Percentiles rank a stretch among this genome's conserved stretches.
phyloP scores from a whole-genome alignment of 192 early-diverging fungal species.

The Linnemannia zychae region DNA sequence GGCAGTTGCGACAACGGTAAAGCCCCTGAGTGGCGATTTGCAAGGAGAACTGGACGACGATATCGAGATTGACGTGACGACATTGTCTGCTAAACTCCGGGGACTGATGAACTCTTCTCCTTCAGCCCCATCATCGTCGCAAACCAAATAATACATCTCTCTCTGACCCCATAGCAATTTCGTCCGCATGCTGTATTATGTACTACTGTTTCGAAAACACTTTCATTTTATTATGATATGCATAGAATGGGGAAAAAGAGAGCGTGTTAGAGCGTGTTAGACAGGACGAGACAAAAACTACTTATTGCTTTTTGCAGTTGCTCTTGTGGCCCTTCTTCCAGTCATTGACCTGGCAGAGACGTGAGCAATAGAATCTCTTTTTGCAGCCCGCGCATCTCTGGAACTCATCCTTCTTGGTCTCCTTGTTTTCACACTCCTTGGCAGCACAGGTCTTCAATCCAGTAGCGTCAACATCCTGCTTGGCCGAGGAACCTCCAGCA shows the following conservation, averaged over 20 bases:
- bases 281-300: background rate
- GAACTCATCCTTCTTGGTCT: constrained; percentile 58
- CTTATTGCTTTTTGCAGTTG: constrained; percentile 45
- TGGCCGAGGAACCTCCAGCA: constrained; percentile 31
- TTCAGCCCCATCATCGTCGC: background rate
- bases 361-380: constrained; percentile 64
- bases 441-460: constrained; percentile 55
- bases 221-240: constrained; percentile 7
- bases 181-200: background rate
- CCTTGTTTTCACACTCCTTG: constrained; percentile 58
- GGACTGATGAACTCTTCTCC: constrained; percentile 25
- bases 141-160: background rate
- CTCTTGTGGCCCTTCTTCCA: constrained; percentile 66
- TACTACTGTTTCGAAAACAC: background rate
- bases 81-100: constrained; percentile 42
- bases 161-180: background rate
- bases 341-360: constrained; percentile 64
- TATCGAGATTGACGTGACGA: constrained; percentile 53
- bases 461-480: constrained; percentile 34
- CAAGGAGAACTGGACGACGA: constrained; percentile 36
- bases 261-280: background rate
- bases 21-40: background rate
- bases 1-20: background rate
- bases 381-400: constrained; percentile 64
- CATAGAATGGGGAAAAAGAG: background rate